Evolutionary conservation across 257 asterid species (phyloP), one percentile per base, ranked within the genome.

Genomic region (Plantago elongata): DNA sequence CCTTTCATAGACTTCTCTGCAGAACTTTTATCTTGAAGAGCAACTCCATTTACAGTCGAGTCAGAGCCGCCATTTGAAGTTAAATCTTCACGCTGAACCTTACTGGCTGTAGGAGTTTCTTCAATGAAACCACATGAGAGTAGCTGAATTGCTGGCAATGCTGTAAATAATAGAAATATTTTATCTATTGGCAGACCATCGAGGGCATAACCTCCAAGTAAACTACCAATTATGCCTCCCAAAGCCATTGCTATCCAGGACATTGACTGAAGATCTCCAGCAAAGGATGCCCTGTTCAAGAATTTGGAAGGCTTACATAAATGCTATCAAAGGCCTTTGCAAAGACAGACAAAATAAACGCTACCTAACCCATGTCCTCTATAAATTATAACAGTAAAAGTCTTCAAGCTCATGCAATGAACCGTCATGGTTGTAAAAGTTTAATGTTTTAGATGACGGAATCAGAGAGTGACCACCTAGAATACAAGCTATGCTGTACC

Each of bases 221-320:
- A 77, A 78, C 94, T 91, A 68, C 98, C 98, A 68, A 79, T 83
- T 64, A 91, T 86, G 74, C 98, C 98, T 79, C 98, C 98, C 15
- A 84, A 63, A 75, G 98, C 98, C 98, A 91, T 88, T 64, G 96
- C 75, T 90, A 91, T 81, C 98, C 98, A 91, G 56, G 98, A 91
- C 38, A 91, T 54, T 13, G 98, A 91, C 87, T 91, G 98, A 72
- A 91, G 95, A 78, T 91, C 98, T 5, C 96, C 96, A 70, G 96
- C 96, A 74, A 86, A 86, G 63, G 90, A 77, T 40, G 95, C 91
- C 90, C 98, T 91, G 87, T 63, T 67, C 71, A 76, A 67, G 72
- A 46, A 69, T 13, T 14, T 44, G 62, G 42, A 52, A 73, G 51
- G 69, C 51, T 51, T 16, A 67, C 9, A 57, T 64, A 67, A 60